These are phyloP conservation scores for Teratosphaeria gauchensis DNA, from an alignment of 2,329 filamentous ascomycete species.

Conservation along the genomic window DNA sequence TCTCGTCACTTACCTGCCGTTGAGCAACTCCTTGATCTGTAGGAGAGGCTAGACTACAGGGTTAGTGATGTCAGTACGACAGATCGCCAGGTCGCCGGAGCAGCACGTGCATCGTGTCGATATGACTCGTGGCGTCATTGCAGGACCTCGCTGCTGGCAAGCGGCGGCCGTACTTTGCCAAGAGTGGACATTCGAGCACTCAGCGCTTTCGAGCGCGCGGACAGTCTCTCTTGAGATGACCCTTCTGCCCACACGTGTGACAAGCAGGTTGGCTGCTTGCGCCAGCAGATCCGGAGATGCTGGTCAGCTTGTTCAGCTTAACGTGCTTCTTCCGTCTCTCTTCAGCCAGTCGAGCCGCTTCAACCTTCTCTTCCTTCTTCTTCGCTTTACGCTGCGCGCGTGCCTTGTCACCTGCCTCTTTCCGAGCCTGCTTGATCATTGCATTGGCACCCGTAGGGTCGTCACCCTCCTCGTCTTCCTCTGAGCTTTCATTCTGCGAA, in stretches of 20 bases:
- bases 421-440: constrained; percentile 37
- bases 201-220: constrained; percentile 23
- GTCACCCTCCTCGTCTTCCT: constrained; percentile 32
- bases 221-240: constrained; percentile 52
- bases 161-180: background rate
- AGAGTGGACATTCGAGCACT: background rate
- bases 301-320: constrained; percentile 47
- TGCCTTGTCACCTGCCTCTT: constrained; percentile 34
- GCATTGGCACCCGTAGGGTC: constrained; percentile 32
- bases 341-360: constrained; percentile 45
- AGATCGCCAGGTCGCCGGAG: no score
- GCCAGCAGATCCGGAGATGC: constrained; percentile 43
- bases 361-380: constrained; percentile 40
- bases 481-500: constrained; percentile 23
- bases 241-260: constrained; percentile 51
- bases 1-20: background rate
- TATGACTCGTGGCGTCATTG: background rate
- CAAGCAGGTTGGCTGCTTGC: constrained; percentile 38
- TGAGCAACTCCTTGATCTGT: background rate
- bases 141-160: background rate
- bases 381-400: constrained; percentile 37
- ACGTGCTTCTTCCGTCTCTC: constrained; percentile 57
- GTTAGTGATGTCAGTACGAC: background rate
- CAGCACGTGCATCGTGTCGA: background rate
- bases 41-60: background rate